phyloP scores from a whole-genome alignment of 805 yeast genomes.

The Pichia thaimueangensis region DNA sequence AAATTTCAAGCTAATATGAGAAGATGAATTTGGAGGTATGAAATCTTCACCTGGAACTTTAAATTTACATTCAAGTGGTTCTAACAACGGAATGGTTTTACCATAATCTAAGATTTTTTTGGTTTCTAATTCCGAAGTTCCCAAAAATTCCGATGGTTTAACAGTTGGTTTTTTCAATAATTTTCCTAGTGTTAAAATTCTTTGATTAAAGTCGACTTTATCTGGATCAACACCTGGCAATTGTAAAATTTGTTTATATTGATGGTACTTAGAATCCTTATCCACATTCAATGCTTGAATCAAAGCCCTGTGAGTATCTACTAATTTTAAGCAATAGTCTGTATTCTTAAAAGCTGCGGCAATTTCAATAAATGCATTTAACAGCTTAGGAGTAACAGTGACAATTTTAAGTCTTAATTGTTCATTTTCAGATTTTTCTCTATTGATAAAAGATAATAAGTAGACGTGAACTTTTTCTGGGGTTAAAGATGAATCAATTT shows the following conservation, averaged over 20 bases:
- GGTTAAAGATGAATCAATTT: slow-evolving; percentile 34
- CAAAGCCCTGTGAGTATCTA: slow-evolving; percentile 63
- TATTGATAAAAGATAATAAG: slow-evolving; percentile 51
- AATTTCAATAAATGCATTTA: slow-evolving; percentile 72
- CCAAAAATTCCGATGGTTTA: slow-evolving; percentile 50
- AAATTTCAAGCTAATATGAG: slow-evolving; percentile 71
- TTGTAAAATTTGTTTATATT: slow-evolving; percentile 66
- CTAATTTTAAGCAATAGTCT: slow-evolving; percentile 53
- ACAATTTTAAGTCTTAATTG: slow-evolving; percentile 48
- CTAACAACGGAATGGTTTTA: slow-evolving; percentile 57
- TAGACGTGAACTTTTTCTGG: slow-evolving; percentile 44
- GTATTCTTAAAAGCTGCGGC: slow-evolving; percentile 72
- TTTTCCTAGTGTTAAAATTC: slow-evolving; percentile 63
- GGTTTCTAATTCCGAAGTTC: slow-evolving; percentile 36
- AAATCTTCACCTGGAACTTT: slow-evolving; percentile 79
- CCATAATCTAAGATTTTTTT: slow-evolving; percentile 49
- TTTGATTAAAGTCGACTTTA: slow-evolving; percentile 42
- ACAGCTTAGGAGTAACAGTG: slow-evolving; percentile 55
- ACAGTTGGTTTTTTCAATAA: slow-evolving; percentile 52
- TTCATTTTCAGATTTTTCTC: slow-evolving; percentile 39
- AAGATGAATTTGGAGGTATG: slow-evolving; percentile 65
- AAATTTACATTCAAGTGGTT: slow-evolving; percentile 64
- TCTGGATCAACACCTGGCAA: slow-evolving; percentile 63
- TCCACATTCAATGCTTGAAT: slow-evolving; percentile 59
- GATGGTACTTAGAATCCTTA: slow-evolving; percentile 35